Conservation (phyloP, 2,329 filamentous ascomycete species). For the Erysiphe neolycopersici region DNA sequence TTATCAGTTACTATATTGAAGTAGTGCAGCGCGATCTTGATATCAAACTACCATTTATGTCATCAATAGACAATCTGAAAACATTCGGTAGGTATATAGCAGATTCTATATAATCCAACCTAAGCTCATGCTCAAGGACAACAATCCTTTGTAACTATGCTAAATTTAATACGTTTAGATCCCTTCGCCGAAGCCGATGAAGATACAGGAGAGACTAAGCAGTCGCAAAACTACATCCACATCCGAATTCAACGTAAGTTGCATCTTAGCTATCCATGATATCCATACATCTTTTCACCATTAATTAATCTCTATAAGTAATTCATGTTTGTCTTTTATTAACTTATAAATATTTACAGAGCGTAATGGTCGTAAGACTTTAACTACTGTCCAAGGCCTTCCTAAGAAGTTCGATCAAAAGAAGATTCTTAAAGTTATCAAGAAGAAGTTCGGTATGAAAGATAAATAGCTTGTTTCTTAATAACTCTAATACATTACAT, state of each 20-base stretch:
- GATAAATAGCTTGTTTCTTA: background rate
- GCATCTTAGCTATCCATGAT: background rate
- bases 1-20: background rate
- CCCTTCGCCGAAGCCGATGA: slow-evolving; percentile 99
- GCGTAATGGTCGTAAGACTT: slow-evolving; percentile 99
- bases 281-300: background rate
- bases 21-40: background rate
- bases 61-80: slow-evolving; percentile 96
- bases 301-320: background rate
- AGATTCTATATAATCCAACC: background rate
- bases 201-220: slow-evolving; percentile 85
- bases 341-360: slow-evolving; percentile 26
- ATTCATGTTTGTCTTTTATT: background rate
- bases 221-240: slow-evolving; percentile 95
- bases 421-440: slow-evolving; percentile 99
- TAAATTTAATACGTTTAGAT: slow-evolving; percentile 29
- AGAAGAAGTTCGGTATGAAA: slow-evolving; percentile 82
- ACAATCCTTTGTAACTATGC: slow-evolving; percentile 1
- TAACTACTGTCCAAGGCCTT: slow-evolving; percentile 97
- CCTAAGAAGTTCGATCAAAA: slow-evolving; percentile 98
- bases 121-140: background rate
- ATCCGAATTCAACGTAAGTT: slow-evolving; percentile 95
- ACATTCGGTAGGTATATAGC: slow-evolving; percentile 46
- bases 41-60: slow-evolving; percentile 14
- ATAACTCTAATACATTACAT: background rate